These are phyloP conservation scores for Leccinum barrowsii DNA, from an alignment of 768 basidiomycete genomes.

Conservation along the genomic window DNA sequence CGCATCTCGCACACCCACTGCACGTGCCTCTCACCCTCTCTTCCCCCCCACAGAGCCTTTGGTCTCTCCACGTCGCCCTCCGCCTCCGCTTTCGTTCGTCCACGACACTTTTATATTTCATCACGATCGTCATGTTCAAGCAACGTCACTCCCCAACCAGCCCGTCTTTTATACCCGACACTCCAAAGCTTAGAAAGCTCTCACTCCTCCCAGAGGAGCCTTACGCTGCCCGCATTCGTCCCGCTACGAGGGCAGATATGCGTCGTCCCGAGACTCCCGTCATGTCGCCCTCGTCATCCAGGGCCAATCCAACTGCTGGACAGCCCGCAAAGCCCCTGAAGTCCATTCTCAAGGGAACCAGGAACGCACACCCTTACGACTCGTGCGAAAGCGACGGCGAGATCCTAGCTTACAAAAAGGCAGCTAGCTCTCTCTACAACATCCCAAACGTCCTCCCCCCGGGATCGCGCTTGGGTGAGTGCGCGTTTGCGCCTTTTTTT, in stretches of 20 bases:
- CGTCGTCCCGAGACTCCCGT: conserved; percentile 21
- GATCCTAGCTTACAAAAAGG: conserved; percentile 20
- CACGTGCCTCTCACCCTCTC: neutral
- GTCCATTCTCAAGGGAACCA: conserved; percentile 31
- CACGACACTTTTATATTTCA: conserved; percentile 15
- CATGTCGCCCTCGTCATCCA: conserved; percentile 12
- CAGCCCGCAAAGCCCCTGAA: conserved; percentile 23
- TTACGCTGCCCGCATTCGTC: conserved; percentile 7
- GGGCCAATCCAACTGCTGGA: conserved; percentile 20
- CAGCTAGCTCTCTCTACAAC: conserved; percentile 17
- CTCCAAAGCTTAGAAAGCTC: conserved; percentile 18
- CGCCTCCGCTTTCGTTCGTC: conserved; percentile 13
- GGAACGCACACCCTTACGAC: conserved; percentile 11
- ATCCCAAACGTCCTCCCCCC: conserved; percentile 21
- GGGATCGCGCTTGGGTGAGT: conserved; percentile 27
- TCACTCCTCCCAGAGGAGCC: conserved; percentile 20
- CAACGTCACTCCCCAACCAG: conserved; percentile 13
- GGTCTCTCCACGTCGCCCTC: neutral
- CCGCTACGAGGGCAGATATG: conserved; percentile 12
- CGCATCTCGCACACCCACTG: neutral
- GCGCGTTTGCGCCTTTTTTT: neutral
- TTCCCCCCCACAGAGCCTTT: conserved; percentile 1
- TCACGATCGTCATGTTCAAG: conserved; percentile 31
- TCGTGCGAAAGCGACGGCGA: conserved; percentile 32
- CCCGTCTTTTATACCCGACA: conserved; percentile 16